Percentiles rank a stretch among this genome's conserved stretches.
phyloP scores from a whole-genome alignment of 805 yeast genomes.

The Cyberlindnera suaveolens region DNA sequence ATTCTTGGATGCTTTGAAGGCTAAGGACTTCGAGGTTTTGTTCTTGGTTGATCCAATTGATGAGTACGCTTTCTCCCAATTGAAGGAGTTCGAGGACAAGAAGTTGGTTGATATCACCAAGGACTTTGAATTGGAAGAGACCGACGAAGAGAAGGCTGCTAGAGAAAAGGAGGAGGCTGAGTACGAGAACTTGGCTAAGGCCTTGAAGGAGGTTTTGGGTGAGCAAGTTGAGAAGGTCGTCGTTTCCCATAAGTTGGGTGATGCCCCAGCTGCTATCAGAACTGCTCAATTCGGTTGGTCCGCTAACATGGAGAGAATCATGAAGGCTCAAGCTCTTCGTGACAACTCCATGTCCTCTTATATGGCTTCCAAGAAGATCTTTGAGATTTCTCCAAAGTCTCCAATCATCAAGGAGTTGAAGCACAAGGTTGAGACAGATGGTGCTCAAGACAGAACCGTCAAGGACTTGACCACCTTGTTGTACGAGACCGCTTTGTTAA shows the following conservation, averaged over 20 bases:
- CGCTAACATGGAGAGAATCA: slow-evolving; percentile 99
- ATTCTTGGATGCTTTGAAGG: slow-evolving; percentile 97
- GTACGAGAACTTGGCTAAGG: slow-evolving; percentile 89
- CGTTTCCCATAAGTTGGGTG: slow-evolving; percentile 94
- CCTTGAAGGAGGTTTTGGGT: slow-evolving; percentile 94
- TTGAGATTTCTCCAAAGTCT: slow-evolving; percentile 97
- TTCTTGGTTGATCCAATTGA: slow-evolving; percentile 99
- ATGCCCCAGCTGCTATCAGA: slow-evolving; percentile 99
- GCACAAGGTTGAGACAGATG: slow-evolving; percentile 93
- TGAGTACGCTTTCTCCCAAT: slow-evolving; percentile 98
- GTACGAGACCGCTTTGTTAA: slow-evolving; percentile 96
- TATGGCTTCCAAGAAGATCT: slow-evolving; percentile 99
- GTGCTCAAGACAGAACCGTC: slow-evolving; percentile 97
- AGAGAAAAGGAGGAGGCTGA: slow-evolving; percentile 93
- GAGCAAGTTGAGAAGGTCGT: slow-evolving; percentile 99
- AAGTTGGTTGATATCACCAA: slow-evolving; percentile 97
- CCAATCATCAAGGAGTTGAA: slow-evolving; percentile 92
- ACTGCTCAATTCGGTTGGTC: slow-evolving; percentile 99
- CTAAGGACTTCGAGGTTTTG: slow-evolving; percentile 96
- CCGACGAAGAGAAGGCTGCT: slow-evolving; percentile 92
- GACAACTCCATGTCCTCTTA: slow-evolving; percentile 98
- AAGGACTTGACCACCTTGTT: slow-evolving; percentile 94
- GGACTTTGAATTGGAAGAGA: slow-evolving; percentile 97
- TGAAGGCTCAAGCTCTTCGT: slow-evolving; percentile 99
- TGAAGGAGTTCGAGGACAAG: slow-evolving; percentile 99